Evolutionary conservation across 257 asterid species (phyloP).

Genomic region (Ligustrum vulgare): DNA sequence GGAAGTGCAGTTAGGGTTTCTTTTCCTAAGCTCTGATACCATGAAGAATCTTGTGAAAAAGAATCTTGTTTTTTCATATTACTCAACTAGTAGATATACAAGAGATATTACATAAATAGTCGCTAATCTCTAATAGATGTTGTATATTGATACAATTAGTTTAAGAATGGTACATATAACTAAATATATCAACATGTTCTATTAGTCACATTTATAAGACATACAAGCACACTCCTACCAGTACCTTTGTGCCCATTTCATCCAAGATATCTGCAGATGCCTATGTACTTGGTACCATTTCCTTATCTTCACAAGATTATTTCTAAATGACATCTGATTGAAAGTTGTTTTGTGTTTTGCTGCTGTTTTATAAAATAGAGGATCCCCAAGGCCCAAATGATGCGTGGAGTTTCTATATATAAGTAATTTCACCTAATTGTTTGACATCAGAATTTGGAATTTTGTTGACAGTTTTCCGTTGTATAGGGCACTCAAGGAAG

Average conservation of each 20-base stretch:
- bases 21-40: no score
- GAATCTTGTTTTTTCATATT: no score
- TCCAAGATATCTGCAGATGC: not conserved
- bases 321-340: not conserved
- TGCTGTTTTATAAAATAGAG: slow-evolving; percentile 1
- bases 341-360: not conserved
- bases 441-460: slow-evolving; percentile 6
- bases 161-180: no score
- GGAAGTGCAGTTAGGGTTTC: no score
- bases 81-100: no score
- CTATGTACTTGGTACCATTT: slow-evolving; percentile 6
- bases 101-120: no score
- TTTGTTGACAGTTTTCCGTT: slow-evolving; percentile 16
- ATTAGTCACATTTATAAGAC: not conserved
- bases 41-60: no score
- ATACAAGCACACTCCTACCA: not conserved
- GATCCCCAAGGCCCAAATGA: not conserved
- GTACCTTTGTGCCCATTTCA: not conserved
- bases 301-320: not conserved
- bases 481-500: slow-evolving; percentile 74
- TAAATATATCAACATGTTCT: no score
- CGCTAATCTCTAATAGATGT: no score
- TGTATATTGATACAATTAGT: no score
- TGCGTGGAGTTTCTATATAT: not conserved
- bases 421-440: not conserved